These are phyloP conservation scores for Penicillium nordicum DNA, from an alignment of 2,329 filamentous ascomycete species.

Conservation along the genomic window DNA sequence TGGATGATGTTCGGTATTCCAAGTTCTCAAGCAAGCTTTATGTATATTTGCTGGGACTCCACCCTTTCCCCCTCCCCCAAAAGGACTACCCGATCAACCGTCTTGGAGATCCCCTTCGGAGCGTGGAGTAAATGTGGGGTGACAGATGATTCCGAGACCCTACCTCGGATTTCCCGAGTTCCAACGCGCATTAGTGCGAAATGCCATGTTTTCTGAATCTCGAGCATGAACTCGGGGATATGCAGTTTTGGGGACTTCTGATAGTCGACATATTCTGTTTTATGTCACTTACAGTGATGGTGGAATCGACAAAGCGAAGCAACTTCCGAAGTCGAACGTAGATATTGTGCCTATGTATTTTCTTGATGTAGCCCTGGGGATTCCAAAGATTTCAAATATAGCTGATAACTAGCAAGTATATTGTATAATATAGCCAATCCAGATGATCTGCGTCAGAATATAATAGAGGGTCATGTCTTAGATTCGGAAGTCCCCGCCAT, in stretches of 20 bases:
- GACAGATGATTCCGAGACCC: conserved; percentile 6
- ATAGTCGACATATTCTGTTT: neutral
- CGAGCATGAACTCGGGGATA: neutral
- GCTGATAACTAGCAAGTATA: neutral
- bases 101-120: conserved; percentile 16
- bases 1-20: neutral
- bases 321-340: neutral
- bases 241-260: neutral
- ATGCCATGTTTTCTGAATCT: neutral
- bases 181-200: neutral
- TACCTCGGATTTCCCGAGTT: conserved; percentile 9
- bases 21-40: conserved; percentile 6
- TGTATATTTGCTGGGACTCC: conserved; percentile 7
- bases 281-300: neutral
- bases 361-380: neutral
- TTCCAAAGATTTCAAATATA: neutral
- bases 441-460: neutral
- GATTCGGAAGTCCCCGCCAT: neutral
- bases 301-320: neutral
- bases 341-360: neutral
- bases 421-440: neutral
- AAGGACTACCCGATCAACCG: conserved; percentile 13
- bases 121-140: conserved; percentile 19
- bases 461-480: neutral
- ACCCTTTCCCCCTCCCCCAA: neutral